Evolutionary conservation across 176 grass and related monocot genomes (phyloP), one percentile per base, ranked within the genome.

Genomic region (Pontederia paniculata): DNA sequence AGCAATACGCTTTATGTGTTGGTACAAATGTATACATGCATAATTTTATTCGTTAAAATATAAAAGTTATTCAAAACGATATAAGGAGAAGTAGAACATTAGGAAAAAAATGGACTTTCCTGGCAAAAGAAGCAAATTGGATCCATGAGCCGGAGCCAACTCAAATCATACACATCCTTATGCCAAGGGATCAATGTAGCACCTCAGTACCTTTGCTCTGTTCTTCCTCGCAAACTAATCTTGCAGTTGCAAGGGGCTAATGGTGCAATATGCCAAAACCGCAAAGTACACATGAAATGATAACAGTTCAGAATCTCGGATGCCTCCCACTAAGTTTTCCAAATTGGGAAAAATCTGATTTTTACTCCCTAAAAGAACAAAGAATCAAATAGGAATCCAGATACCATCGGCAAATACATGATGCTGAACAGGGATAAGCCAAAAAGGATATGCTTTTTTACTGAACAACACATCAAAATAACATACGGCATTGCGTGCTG

Each of bases 131-230:
- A 20, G 16, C 18, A 60, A 12, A 23, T 60, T 0, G 12, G 13
- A 44, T 1, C 57, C 31, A 60, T 44, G 14, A 12, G 19, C 7
- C 42, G 42, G 25, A 31, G 25, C 1, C n/a, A n/a, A n/a, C n/a
- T 5, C 25, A 31, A 31, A 5, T 5, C 25, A 31, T 31, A 31
- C 25, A 43, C 5, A 45, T 62, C 45, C 42, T 12, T 45, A n/a
- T 47, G 59, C 10, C 42, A 62, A 46, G 7, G 21, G 17, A 62
- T 62, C 18, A 14, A 21, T 62, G 17, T 62, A 62, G 59, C 59
- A 62, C 41, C 18, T 62, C 1, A 46, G 12, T 46, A 62, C 59
- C 42, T 45, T 23, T 62, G 20, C 43, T 62, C 59, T 11, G 4
- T 23, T 18, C 46, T 62, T 47, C 59, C 59, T 47, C 15, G 59